Percentiles rank a stretch among this genome's conserved stretches.
phyloP scores from a whole-genome alignment of 805 yeast species.

The Saturnispora halmiae region DNA sequence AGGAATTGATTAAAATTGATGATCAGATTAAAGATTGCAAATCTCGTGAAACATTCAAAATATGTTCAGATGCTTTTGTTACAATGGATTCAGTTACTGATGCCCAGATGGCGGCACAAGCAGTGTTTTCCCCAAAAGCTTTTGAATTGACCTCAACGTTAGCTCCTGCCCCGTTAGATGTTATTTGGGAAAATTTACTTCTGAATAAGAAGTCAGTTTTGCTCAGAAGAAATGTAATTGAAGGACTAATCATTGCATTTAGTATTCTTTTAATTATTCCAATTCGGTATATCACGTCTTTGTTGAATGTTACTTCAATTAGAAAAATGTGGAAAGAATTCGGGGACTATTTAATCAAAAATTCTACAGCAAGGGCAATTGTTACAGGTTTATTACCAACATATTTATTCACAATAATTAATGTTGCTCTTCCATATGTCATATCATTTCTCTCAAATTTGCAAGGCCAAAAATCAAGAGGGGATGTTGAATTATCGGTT shows the following conservation, averaged over 20 bases:
- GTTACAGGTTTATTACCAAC: slow-evolving; percentile 59
- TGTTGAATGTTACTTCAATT: slow-evolving; percentile 47
- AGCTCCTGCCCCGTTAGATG: slow-evolving; percentile 96
- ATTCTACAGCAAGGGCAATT: slow-evolving; percentile 43
- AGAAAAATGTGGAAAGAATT: slow-evolving; percentile 50
- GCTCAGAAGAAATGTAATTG: slow-evolving; percentile 26
- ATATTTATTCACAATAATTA: slow-evolving; percentile 46
- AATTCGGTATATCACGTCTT: slow-evolving; percentile 47
- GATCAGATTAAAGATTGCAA: slow-evolving; percentile 29
- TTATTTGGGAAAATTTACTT: slow-evolving; percentile 63
- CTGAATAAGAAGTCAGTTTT: slow-evolving; percentile 33
- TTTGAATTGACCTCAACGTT: slow-evolving; percentile 71
- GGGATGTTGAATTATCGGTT: slow-evolving; percentile 50
- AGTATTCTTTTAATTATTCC: slow-evolving; percentile 46
- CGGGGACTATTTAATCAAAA: slow-evolving; percentile 42
- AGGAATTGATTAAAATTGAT: slow-evolving; percentile 32
- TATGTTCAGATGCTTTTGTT: slow-evolving; percentile 52
- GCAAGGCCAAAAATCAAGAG: slow-evolving; percentile 48
- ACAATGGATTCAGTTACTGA: slow-evolving; percentile 91
- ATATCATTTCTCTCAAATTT: slow-evolving; percentile 40
- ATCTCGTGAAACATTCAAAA: slow-evolving; percentile 30
- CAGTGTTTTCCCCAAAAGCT: slow-evolving; percentile 83
- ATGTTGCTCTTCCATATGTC: slow-evolving; percentile 45
- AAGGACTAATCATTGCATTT: slow-evolving; percentile 36
- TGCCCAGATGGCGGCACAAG: slow-evolving; percentile 97